Conservation (phyloP, 2,329 filamentous ascomycete genomes). For the Alternaria brassicae region DNA sequence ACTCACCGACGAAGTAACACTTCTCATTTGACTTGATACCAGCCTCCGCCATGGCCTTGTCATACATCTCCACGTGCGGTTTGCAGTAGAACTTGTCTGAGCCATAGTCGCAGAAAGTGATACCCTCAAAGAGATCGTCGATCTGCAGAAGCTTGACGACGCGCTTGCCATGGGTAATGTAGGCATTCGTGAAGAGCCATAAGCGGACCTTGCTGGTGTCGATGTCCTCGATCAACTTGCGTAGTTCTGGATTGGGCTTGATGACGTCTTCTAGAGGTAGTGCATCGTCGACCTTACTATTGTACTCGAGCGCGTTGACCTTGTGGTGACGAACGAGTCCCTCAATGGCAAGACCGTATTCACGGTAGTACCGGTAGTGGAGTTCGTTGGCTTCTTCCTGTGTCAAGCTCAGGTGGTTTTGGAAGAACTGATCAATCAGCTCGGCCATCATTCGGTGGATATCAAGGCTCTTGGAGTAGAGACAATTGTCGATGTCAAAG, state of each 20-base stretch:
- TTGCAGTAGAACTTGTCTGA: slow-evolving; percentile 81
- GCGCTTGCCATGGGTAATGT: slow-evolving; percentile 82
- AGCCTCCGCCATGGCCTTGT: slow-evolving; percentile 87
- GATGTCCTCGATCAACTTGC: slow-evolving; percentile 79
- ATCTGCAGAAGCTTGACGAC: slow-evolving; percentile 82
- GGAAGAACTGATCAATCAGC: slow-evolving; percentile 75
- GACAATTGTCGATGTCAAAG: slow-evolving; percentile 98
- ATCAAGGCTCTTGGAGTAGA: slow-evolving; percentile 85
- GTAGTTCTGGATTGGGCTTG: slow-evolving; percentile 76
- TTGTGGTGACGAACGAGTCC: slow-evolving; percentile 92
- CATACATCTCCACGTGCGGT: slow-evolving; percentile 81
- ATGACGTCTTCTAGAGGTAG: slow-evolving; percentile 86
- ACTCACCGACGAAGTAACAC: slow-evolving; percentile 92
- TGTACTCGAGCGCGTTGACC: slow-evolving; percentile 95
- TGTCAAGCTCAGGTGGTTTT: slow-evolving; percentile 74
- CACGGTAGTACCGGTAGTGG: slow-evolving; percentile 91
- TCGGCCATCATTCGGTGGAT: slow-evolving; percentile 89
- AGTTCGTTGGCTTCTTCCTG: slow-evolving; percentile 82
- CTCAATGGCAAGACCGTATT: slow-evolving; percentile 96
- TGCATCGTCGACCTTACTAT: slow-evolving; percentile 91
- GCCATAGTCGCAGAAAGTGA: slow-evolving; percentile 93
- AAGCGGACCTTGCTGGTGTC: slow-evolving; percentile 83
- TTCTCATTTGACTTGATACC: slow-evolving; percentile 70
- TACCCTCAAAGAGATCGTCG: slow-evolving; percentile 89
- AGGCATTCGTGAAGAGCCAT: slow-evolving; percentile 97